Percentiles rank a stretch among this genome's conserved stretches.
Evolutionary conservation across 208 protist species (phyloP).

Genomic region (Acanthamoeba triangularis): DNA sequence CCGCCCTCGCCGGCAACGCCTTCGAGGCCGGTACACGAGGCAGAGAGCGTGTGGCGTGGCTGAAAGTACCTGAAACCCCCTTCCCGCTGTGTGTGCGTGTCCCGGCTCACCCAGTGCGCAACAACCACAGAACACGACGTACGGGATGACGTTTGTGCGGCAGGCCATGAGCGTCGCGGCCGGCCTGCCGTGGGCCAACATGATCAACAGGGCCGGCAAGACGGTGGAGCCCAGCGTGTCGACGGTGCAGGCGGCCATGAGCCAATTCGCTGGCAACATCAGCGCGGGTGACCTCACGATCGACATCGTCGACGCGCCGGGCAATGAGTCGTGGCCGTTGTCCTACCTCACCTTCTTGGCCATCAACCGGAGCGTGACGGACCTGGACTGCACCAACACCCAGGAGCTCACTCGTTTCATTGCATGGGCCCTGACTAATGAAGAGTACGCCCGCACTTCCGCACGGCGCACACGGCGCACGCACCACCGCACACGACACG

Average conservation of each 20-base stretch:
- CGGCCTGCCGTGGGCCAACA: background rate
- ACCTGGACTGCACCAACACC: background rate
- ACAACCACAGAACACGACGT: background rate
- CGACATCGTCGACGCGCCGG: conserved; percentile 32
- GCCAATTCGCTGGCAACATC: background rate
- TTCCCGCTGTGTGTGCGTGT: no score
- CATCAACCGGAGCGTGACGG: background rate
- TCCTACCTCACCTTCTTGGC: background rate
- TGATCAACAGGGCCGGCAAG: conserved; percentile 17
- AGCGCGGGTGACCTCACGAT: background rate
- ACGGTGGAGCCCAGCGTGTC: background rate
- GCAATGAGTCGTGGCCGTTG: conserved; percentile 28
- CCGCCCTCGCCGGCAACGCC: background rate
- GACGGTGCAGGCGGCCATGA: conserved; percentile 18
- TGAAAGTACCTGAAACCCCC: background rate
- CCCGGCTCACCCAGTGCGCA: no score
- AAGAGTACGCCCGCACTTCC: background rate
- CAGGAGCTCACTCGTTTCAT: background rate
- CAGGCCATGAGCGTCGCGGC: background rate
- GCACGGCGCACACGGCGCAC: background rate
- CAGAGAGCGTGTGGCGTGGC: background rate
- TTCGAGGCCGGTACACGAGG: background rate
- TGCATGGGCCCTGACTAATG: background rate
- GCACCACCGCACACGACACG: background rate
- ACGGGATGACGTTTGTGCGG: background rate